Evolutionary conservation across 2,329 filamentous ascomycete genomes (phyloP), one percentile per base, ranked within the genome.

Genomic region (Botrytis deweyae): DNA sequence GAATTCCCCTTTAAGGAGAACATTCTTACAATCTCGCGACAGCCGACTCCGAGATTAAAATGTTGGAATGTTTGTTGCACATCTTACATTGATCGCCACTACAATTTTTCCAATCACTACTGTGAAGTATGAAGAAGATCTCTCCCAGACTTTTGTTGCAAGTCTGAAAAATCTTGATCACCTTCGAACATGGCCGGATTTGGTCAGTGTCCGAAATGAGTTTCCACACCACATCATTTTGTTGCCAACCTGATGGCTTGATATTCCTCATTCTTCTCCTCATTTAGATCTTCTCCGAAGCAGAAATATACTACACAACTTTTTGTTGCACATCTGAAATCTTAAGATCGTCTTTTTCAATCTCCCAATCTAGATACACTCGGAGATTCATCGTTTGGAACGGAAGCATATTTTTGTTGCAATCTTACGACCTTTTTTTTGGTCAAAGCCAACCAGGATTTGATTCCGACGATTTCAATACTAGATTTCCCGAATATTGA

Each of bases 71-170:
- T 58, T 58, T 68, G 66, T 68, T 68, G 49, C 44, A 72, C 38
- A 61, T 55, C 71, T 61, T 1, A 33, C 22, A 38, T 16, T 18
- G 63, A 40, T 72, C 49, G 66, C 49, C 49, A 42, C n/a, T 9
- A 0, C 55, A 8, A 33, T 36, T 33, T 66, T 22, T 22, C 20
- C 14, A 66, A 49, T 49, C 22, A 29, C 4, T 5, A 22, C 36
- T 29, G 8, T 44, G 8, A 9, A 10, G 25, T 29, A 38, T 18
- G 46, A 29, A 9, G 6, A 20, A 22, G 18, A 55, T 20, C 16
- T 22, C 22, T 49, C 40, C 10, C 49, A 22, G 25, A 25, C 33
- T 72, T 72, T 61, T 68, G 71, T 72, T 72, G 71, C 71, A 72
- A n/a, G 25, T 49, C 71, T 72, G 29, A 62, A 52, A 64, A 70